phyloP scores from a whole-genome alignment of 2,329 filamentous ascomycete species.

The Monosporascus sp. region DNA sequence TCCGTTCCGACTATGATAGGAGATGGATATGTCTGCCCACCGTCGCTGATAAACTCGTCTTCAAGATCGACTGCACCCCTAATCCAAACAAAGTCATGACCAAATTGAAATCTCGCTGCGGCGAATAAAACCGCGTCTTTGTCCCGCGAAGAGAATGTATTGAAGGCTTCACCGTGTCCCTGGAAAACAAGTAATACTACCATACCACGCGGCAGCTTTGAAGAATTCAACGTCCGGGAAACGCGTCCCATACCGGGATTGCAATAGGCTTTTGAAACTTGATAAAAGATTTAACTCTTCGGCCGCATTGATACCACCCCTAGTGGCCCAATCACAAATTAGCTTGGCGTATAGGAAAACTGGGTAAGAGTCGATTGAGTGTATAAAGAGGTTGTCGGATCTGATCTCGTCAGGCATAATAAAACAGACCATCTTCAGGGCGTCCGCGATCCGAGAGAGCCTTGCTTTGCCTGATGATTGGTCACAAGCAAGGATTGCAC shows the following conservation, averaged over 20 bases:
- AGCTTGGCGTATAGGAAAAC: no score
- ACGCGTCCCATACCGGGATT: not conserved
- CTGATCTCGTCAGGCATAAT: no score
- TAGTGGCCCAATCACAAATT: not conserved
- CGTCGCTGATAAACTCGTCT: no score
- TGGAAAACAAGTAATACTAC: not conserved
- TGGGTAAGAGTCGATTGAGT: no score
- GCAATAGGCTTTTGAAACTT: not conserved
- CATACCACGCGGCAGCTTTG: not conserved
- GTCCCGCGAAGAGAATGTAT: not conserved
- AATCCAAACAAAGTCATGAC: no score
- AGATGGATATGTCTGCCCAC: no score
- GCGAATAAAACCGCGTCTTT: not conserved
- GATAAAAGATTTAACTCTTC: not conserved
- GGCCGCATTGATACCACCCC: not conserved
- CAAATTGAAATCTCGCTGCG: no score
- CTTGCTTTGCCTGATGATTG: not conserved
- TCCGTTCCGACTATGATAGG: rapidly evolving
- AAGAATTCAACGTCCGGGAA: not conserved
- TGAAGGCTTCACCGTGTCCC: not conserved
- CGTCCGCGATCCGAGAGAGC: not conserved
- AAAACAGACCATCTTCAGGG: not conserved
- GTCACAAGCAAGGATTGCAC: not conserved
- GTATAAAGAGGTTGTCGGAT: rapidly evolving
- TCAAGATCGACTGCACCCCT: no score